A percentile compares a stretch with the other conserved stretches of the same genome.
Evolutionary conservation across 2,329 filamentous ascomycete genomes (phyloP).

Genomic region (Epichloe gansuensis): DNA sequence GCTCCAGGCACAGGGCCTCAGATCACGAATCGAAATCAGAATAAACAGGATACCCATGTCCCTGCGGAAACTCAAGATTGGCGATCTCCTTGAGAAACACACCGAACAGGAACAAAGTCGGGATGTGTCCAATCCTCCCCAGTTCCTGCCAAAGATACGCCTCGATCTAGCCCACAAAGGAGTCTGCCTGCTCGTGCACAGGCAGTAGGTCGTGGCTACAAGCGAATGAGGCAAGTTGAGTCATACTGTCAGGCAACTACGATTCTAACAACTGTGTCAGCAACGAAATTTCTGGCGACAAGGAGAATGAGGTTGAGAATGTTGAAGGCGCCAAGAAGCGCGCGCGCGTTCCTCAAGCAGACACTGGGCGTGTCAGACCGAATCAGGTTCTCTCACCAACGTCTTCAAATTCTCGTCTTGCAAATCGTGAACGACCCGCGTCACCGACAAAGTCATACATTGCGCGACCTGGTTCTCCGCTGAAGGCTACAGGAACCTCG

Average conservation of each 20-base stretch:
- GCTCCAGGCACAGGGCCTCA: conserved; percentile 73
- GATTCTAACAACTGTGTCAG: conserved; percentile 28
- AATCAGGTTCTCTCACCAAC: conserved; percentile 66
- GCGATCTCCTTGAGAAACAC: conserved; percentile 54
- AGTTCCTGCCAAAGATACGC: conserved; percentile 37
- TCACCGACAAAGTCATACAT: conserved; percentile 48
- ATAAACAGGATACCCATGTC: conserved; percentile 80
- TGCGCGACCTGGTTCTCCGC: conserved; percentile 46
- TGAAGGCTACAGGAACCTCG: conserved; percentile 37
- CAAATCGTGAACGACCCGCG: conserved; percentile 31
- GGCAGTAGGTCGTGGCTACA: conserved; percentile 23
- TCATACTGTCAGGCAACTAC: neutral
- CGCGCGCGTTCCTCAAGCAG: conserved; percentile 32
- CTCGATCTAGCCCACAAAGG: conserved; percentile 25
- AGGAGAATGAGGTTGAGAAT: conserved; percentile 57
- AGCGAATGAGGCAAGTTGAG: conserved; percentile 38
- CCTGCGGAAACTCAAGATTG: conserved; percentile 69
- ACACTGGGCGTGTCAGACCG: conserved; percentile 25
- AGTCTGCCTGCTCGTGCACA: conserved; percentile 13
- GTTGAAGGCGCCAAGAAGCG: conserved; percentile 61
- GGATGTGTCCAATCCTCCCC: conserved; percentile 28
- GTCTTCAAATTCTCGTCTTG: conserved; percentile 65
- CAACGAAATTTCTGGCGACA: conserved; percentile 55
- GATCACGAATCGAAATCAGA: conserved; percentile 80
- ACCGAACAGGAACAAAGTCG: conserved; percentile 33